Evolutionary conservation across 2,329 filamentous ascomycete genomes (phyloP), one percentile per base, ranked within the genome.

Genomic region (Penicillium corylophilum): DNA sequence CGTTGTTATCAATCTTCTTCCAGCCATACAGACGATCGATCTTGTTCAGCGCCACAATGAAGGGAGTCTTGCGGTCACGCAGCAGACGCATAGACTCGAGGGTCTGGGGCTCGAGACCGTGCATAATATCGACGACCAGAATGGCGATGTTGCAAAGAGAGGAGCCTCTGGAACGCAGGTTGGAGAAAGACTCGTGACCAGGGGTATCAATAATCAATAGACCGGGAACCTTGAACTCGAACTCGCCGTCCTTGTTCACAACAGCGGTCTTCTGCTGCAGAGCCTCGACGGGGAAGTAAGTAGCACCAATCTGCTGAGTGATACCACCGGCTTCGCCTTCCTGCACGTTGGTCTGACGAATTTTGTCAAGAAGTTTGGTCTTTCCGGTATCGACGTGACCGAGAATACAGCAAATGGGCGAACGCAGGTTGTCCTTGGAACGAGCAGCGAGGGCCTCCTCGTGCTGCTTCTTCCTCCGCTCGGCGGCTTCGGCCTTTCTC

Each of bases 331-430:
- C 95, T 83, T 99, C 94, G 67, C 94, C 94, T 76, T 97, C 94
- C 71, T 99, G 95, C 31, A 99, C 94, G 70, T 99, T 97, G 51
- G 94, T 97, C 74, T 96, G 91, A 67, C 94, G 89, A 68, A 99
- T 90, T 79, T 99, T 99, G 80, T 99, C 94, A 52, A 99, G 82
- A 57, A 99, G 80, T 79, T 97, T 99, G n/a, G 94, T 99, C 80
- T 99, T 99, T 73, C 94, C 94, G 41, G 95, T 99, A 86, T 99
- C 94, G 83, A 99, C 94, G 84, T 99, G 94, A 67, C 94, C 94
- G 59, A 99, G 85, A 82, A 99, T 99, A 87, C 93, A 97, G 82
- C 94, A 97, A 75, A 99, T 99, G 47, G 94, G 94, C 36, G 94
- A 97, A 52, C 94, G 90, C 50, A 99, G 83, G 74, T 99, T 87